phyloP scores from a whole-genome alignment of 495 filamentous ascomycete genomes.

The Trichoderma reesei region DNA sequence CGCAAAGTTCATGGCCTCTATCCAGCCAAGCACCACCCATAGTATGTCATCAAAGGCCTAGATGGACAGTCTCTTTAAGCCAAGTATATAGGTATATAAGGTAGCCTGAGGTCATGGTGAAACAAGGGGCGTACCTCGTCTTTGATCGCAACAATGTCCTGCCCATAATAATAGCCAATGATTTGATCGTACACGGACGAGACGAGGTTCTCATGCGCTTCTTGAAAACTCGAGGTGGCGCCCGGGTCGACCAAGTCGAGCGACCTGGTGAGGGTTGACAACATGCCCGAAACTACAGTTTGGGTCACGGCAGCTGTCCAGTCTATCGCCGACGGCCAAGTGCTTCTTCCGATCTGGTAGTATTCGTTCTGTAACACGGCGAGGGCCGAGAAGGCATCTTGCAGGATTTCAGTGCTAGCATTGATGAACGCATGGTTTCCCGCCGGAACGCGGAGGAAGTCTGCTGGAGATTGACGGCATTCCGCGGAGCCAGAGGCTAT shows the following conservation, averaged over 20 bases:
- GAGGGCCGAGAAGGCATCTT: constrained; percentile 49
- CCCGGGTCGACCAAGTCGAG: constrained; percentile 18
- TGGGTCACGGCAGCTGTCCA: constrained; percentile 88
- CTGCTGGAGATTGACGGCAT: neutral
- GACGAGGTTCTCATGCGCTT: constrained; percentile 59
- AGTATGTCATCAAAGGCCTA: constrained; percentile 88
- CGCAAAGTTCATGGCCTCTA: constrained; percentile 72
- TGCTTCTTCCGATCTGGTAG: constrained; percentile 68
- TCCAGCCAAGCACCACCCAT: constrained; percentile 92
- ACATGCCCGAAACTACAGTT: constrained; percentile 64
- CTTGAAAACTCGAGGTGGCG: constrained; percentile 24
- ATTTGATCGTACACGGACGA: constrained; percentile 74
- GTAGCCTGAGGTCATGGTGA: neutral
- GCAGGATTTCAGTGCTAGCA: constrained; percentile 18
- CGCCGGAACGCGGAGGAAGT: neutral
- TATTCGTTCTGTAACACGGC: constrained; percentile 67
- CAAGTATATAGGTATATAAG: neutral
- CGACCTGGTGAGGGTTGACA: constrained; percentile 49
- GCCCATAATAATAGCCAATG: constrained; percentile 73
- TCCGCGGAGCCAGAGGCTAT: neutral
- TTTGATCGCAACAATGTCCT: constrained; percentile 66
- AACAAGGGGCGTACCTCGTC: constrained; percentile 35
- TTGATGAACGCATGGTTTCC: neutral
- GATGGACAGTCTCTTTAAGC: neutral
- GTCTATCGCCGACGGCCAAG: constrained; percentile 81